Percentiles rank a stretch among this genome's conserved stretches.
Evolutionary conservation across 2,329 filamentous ascomycete genomes (phyloP).

Genomic region (Sporothrix humicola): DNA sequence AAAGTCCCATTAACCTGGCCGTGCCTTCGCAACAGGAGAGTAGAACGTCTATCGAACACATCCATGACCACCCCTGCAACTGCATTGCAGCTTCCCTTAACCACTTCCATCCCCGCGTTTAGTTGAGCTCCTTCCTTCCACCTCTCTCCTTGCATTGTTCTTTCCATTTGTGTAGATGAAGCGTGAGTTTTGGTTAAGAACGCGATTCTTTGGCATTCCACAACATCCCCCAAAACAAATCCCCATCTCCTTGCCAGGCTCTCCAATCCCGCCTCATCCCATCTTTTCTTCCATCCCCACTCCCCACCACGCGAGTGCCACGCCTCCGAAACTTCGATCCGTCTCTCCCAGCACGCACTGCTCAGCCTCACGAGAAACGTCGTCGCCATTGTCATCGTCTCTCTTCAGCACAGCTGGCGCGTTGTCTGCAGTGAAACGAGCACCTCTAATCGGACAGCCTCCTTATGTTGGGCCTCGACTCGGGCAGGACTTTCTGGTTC

Average conservation of each 20-base stretch:
- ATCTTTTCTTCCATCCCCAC: not conserved
- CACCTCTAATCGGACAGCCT: not conserved
- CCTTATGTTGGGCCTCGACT: not conserved
- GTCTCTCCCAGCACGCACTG: not conserved
- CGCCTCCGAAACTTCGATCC: not conserved
- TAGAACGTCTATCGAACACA: not conserved
- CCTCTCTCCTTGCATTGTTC: not conserved
- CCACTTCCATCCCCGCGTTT: constrained; percentile 22
- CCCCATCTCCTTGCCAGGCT: not conserved
- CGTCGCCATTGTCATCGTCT: not conserved
- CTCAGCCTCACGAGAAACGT: not conserved
- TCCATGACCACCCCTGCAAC: constrained; percentile 21
- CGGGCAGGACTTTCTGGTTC: not conserved
- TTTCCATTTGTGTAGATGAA: not conserved
- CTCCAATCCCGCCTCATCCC: not conserved
- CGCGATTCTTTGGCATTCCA: not conserved
- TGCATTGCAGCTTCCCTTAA: constrained; percentile 2
- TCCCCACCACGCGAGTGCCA: not conserved
- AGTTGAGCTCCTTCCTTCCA: constrained; percentile 1
- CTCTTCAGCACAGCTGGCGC: not conserved
- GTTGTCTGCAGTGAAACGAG: constrained; percentile 17
- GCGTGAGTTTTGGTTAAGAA: not conserved
- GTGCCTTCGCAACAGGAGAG: constrained; percentile 15
- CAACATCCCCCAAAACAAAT: not conserved
- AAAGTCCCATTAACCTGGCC: not conserved